Conservation (phyloP, 1,139 yeast species). For the Lodderomyces metapsilosis region DNA sequence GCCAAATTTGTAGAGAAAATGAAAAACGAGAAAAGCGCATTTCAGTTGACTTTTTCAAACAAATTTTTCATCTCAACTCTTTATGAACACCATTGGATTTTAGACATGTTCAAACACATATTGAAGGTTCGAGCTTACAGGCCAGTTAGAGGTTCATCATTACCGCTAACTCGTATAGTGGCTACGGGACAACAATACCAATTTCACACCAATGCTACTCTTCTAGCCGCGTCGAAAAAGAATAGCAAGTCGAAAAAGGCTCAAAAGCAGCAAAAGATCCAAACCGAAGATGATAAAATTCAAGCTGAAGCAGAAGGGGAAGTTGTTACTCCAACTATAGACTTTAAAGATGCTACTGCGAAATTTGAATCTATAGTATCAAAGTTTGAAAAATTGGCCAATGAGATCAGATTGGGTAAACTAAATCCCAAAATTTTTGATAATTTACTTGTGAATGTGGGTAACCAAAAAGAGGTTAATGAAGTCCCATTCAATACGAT, state of each 20-base stretch:
- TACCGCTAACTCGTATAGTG: neutral
- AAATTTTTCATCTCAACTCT: neutral
- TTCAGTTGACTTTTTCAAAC: neutral
- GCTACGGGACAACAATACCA: neutral
- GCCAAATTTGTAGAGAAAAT: too few relatives aligned
- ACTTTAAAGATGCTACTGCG: conserved; percentile 41
- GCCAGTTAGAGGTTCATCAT: neutral
- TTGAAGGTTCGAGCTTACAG: neutral
- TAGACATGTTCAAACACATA: neutral
- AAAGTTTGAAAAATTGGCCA: conserved; percentile 52
- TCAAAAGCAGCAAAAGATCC: conserved; percentile 16
- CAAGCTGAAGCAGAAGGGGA: conserved; percentile 13
- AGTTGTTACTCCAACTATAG: conserved; percentile 25
- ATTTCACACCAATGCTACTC: neutral
- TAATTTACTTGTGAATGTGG: conserved; percentile 50
- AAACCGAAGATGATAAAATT: conserved; percentile 15
- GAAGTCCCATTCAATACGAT: conserved; percentile 53
- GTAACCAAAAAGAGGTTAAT: conserved; percentile 30
- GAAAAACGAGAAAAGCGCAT: neutral
- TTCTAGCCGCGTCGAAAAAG: conserved; percentile 11
- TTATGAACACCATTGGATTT: neutral
- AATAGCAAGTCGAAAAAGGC: conserved; percentile 15
- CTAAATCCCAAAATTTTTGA: conserved; percentile 69
- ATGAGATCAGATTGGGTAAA: conserved; percentile 65
- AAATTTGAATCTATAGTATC: conserved; percentile 52